Evolutionary conservation across 163 green algal genomes (phyloP).

Genomic region (Scenedesmus sp.): DNA sequence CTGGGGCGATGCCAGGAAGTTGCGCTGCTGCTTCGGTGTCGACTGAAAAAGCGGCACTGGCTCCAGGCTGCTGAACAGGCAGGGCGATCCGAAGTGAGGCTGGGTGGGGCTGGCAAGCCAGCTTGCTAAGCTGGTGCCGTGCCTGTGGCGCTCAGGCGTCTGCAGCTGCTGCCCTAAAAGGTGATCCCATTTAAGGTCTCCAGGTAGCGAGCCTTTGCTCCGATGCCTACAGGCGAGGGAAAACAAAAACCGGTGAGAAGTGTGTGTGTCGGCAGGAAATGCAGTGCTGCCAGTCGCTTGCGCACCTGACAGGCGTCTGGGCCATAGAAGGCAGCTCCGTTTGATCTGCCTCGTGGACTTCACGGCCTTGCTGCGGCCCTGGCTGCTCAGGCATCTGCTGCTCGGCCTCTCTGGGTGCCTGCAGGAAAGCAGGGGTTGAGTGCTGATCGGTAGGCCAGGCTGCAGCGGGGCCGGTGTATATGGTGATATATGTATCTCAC

Average conservation of each 20-base stretch:
- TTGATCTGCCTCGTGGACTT: background rate
- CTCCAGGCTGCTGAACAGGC: slow-evolving; percentile 22
- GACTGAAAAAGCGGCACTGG: slow-evolving; percentile 38
- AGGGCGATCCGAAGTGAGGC: slow-evolving; percentile 5
- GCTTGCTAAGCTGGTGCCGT: slow-evolving; percentile 15
- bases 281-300: background rate
- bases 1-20: background rate
- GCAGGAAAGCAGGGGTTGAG: background rate
- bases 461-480: background rate
- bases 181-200: background rate
- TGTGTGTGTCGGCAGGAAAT: background rate
- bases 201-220: background rate
- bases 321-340: background rate
- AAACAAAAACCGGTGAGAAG: background rate
- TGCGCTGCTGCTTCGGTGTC: slow-evolving; percentile 20
- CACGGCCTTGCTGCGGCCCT: background rate
- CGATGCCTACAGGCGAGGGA: background rate
- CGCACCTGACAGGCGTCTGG: slow-evolving; percentile 3
- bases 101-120: background rate
- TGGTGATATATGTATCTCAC: background rate
- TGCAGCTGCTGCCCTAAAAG: slow-evolving; percentile 17
- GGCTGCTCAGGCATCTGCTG: slow-evolving; percentile 12
- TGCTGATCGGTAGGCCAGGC: background rate
- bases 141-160: slow-evolving; percentile 34
- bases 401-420: background rate